phyloP scores from a whole-genome alignment of 768 basidiomycete species.

The Leccinum uliginosum region DNA sequence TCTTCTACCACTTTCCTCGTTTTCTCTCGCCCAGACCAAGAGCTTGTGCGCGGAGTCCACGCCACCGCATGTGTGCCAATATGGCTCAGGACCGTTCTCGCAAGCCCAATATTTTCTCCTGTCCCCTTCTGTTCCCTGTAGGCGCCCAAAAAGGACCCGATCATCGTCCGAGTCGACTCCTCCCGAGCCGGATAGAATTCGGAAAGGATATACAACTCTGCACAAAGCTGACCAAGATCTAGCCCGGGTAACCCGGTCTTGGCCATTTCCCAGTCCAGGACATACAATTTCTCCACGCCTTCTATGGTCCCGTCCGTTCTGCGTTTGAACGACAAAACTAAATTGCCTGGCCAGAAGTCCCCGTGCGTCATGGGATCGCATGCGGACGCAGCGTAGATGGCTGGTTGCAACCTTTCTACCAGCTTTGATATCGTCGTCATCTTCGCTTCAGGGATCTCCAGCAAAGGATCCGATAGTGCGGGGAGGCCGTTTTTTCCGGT shows the following conservation, averaged over 20 bases:
- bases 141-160: conserved; percentile 41
- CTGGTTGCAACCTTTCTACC: conserved; percentile 25
- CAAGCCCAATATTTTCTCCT: conserved; percentile 24
- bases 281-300: conserved; percentile 37
- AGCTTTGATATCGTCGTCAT: conserved; percentile 33
- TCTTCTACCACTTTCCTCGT: conserved; percentile 47
- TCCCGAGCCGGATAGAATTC: conserved; percentile 42
- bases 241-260: conserved; percentile 54
- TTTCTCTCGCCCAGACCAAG: conserved; percentile 47
- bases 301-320: conserved; percentile 22
- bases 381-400: conserved; percentile 28
- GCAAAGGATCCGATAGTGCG: conserved; percentile 38
- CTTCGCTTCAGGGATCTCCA: conserved; percentile 36
- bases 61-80: conserved; percentile 54
- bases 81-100: conserved; percentile 39
- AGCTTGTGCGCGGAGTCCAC: conserved; percentile 40
- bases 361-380: conserved; percentile 39
- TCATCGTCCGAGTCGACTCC: conserved; percentile 33
- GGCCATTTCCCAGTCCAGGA: conserved; percentile 65
- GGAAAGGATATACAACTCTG: conserved; percentile 50
- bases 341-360: conserved; percentile 72
- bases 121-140: conserved; percentile 34
- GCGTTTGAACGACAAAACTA: conserved; percentile 41
- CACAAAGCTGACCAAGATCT: conserved; percentile 63
- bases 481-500: conserved; percentile 28